Conservation (phyloP, 2,329 filamentous ascomycete species). For the Neofusicoccum sp. region DNA sequence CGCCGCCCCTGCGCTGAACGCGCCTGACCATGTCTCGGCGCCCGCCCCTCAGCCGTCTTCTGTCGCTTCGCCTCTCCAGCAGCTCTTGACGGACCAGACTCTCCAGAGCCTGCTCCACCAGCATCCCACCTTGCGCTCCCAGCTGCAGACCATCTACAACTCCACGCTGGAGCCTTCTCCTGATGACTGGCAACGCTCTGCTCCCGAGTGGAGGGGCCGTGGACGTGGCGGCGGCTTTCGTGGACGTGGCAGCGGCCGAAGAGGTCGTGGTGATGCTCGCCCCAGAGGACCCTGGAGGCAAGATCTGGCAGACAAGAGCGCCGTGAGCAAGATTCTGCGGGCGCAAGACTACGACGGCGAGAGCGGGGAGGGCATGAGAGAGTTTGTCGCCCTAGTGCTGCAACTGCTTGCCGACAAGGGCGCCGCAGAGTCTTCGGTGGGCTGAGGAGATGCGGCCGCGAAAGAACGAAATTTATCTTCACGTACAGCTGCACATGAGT, state of each 20-base stretch:
- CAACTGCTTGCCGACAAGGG: no score
- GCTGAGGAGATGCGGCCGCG: no score
- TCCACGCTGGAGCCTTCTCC: slow-evolving; percentile 6
- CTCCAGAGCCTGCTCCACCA: neutral
- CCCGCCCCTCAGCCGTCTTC: neutral
- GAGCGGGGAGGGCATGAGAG: slow-evolving; percentile 7
- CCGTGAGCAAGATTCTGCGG: neutral
- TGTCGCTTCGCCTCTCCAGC: neutral
- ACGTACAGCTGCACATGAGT: no score
- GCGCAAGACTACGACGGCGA: neutral
- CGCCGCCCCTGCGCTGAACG: no score
- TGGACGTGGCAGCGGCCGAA: neutral
- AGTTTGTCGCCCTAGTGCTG: slow-evolving; percentile 15
- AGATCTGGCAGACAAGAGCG: neutral
- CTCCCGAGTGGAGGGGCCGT: neutral
- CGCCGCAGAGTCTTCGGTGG: no score
- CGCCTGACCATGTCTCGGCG: no score
- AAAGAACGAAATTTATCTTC: no score
- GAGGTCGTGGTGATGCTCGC: neutral
- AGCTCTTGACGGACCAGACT: neutral
- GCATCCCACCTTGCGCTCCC: neutral
- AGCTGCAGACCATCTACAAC: slow-evolving; percentile 12
- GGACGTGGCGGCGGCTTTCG: neutral
- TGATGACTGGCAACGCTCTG: neutral
- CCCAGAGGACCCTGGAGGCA: slow-evolving; percentile 13